Conservation (phyloP, 2,329 filamentous ascomycete genomes). For the Alternaria sp. region DNA sequence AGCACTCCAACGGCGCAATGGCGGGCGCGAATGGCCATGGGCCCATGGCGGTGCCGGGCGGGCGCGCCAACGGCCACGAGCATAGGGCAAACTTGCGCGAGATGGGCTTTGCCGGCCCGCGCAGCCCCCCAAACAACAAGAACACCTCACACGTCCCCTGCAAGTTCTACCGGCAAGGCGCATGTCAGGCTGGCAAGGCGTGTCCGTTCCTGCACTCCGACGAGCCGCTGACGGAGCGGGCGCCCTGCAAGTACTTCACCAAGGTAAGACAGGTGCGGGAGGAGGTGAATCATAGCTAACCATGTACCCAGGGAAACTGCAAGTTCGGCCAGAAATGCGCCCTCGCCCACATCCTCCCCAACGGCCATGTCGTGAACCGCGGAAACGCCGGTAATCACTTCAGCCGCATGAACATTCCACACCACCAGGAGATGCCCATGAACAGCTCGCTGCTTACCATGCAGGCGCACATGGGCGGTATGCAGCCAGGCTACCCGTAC, state of each 20-base stretch:
- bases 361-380: constrained; percentile 89
- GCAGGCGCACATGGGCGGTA: constrained; percentile 55
- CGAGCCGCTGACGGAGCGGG: constrained; percentile 80
- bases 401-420: constrained; percentile 70
- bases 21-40: constrained; percentile 43
- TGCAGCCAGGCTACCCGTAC: constrained; percentile 51
- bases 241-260: constrained; percentile 97
- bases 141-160: constrained; percentile 96
- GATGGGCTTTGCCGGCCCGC: constrained; percentile 49
- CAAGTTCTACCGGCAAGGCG: constrained; percentile 98
- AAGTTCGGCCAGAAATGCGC: constrained; percentile 99
- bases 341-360: constrained; percentile 91
- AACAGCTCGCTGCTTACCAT: constrained; percentile 73
- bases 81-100: constrained; percentile 42
- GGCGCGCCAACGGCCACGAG: constrained; percentile 41
- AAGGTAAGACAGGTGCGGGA: constrained; percentile 68
- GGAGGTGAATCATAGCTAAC: not conserved
- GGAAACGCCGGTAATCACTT: constrained; percentile 60
- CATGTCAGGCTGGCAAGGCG: constrained; percentile 92
- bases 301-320: constrained; percentile 80
- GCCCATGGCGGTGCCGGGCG: constrained; percentile 46
- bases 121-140: constrained; percentile 59
- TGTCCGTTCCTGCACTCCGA: constrained; percentile 97
- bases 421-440: constrained; percentile 73
- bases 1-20: constrained; percentile 39